These are phyloP conservation scores for Albugo candida DNA, from an alignment of 352 stramenopile species.

Conservation along the genomic window DNA sequence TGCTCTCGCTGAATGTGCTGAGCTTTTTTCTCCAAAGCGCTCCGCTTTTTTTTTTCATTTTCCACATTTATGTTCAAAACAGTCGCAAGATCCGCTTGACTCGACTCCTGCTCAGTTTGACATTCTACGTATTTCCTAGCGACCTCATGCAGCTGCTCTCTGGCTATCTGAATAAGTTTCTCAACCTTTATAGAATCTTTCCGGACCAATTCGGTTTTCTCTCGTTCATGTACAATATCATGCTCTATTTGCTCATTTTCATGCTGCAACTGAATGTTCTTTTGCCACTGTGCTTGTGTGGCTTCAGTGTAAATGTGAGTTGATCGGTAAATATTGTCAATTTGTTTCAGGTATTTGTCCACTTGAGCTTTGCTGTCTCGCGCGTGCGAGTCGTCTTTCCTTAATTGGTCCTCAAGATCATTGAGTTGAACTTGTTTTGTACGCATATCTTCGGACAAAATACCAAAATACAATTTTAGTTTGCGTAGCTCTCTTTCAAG, in stretches of 20 bases:
- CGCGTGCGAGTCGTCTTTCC: constrained; percentile 50
- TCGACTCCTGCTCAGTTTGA: constrained; percentile 42
- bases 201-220: constrained; percentile 15
- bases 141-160: constrained; percentile 51
- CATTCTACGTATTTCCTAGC: constrained; percentile 32
- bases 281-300: constrained; percentile 69
- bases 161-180: constrained; percentile 47
- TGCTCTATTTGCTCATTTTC: constrained; percentile 44
- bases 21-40: constrained; percentile 50
- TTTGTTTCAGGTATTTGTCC: constrained; percentile 76
- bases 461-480: constrained; percentile 43
- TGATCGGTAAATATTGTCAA: constrained; percentile 64
- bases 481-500: constrained; percentile 52
- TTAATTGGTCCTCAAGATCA: constrained; percentile 35
- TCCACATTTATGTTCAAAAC: constrained; percentile 45
- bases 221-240: constrained; percentile 24
- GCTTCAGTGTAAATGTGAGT: constrained; percentile 53
- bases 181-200: constrained; percentile 43
- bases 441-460: constrained; percentile 17
- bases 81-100: constrained; percentile 37
- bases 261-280: constrained; percentile 66
- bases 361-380: constrained; percentile 73
- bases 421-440: constrained; percentile 23
- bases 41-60: constrained; percentile 42
- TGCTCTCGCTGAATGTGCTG: constrained; percentile 65